Evolutionary conservation across 352 stramenopile genomes (phyloP).

Genomic region (Globisporangium orthogonon): DNA sequence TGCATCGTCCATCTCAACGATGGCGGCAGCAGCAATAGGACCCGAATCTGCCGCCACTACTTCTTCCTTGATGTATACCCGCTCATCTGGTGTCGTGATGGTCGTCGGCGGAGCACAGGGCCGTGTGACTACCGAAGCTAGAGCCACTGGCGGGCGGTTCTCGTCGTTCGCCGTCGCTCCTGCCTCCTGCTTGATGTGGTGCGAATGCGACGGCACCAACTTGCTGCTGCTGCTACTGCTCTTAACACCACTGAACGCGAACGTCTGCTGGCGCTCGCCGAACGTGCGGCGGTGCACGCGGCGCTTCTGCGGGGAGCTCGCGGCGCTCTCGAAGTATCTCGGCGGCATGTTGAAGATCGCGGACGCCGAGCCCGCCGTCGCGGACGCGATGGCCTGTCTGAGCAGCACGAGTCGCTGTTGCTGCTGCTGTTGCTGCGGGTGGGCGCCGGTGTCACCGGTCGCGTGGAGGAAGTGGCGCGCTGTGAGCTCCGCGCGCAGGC

Average conservation of each 20-base stretch:
- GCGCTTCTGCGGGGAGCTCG: constrained; percentile 32
- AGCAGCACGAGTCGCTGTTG: constrained; percentile 11
- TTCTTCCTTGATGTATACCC: constrained; percentile 12
- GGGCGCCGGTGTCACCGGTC: too few species aligned
- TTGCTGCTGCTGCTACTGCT: not conserved
- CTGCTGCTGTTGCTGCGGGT: constrained; percentile 5
- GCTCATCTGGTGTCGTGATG: not conserved
- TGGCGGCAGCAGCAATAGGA: not conserved
- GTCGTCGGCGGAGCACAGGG: not conserved
- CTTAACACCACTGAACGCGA: constrained; percentile 28
- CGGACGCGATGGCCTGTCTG: constrained; percentile 10
- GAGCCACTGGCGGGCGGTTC: not conserved
- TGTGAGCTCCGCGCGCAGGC: constrained; percentile 10
- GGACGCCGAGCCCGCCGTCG: constrained; percentile 4
- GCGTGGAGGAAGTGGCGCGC: constrained; percentile 11
- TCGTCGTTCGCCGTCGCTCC: not conserved
- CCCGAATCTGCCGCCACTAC: constrained; percentile 2
- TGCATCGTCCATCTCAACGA: not conserved
- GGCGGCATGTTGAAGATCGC: constrained; percentile 25
- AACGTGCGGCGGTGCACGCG: constrained; percentile 53
- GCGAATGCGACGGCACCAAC: too few species aligned
- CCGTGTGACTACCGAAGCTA: not conserved
- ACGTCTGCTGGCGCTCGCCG: constrained; percentile 39
- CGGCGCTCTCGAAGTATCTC: constrained; percentile 29
- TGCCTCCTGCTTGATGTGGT: not conserved